Conservation (phyloP, 805 yeast species). For the Hanseniaspora hatyaiensis region DNA sequence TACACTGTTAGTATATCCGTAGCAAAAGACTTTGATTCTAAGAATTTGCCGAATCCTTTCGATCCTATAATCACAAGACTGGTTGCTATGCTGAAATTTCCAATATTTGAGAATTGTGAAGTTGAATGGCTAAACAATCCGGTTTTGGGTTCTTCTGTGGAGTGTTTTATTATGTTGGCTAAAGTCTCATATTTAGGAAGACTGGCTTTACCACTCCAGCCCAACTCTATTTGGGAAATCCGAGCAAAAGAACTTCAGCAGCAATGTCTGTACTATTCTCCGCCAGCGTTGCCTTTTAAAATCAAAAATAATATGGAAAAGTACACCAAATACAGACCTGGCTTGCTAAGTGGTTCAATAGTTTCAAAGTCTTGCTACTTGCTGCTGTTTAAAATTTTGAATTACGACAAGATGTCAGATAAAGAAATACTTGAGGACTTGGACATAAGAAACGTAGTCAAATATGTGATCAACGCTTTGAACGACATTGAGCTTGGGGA, state of each 20-base stretch:
- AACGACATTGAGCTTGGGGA: conserved; percentile 20
- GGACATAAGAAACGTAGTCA: conserved; percentile 20
- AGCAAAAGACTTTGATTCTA: conserved; percentile 16
- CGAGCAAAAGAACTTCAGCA: conserved; percentile 19
- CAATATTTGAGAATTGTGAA: conserved; percentile 23
- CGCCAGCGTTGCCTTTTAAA: conserved; percentile 20
- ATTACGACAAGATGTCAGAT: conserved; percentile 16
- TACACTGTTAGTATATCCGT: conserved; percentile 21
- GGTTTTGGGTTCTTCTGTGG: conserved; percentile 32
- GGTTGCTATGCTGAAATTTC: conserved; percentile 20
- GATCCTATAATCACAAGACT: conserved; percentile 18
- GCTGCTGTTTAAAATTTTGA: conserved; percentile 19
- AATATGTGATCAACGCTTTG: conserved; percentile 19
- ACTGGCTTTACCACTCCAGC: conserved; percentile 18
- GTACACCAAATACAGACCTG: conserved; percentile 20
- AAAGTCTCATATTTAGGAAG: conserved; percentile 33
- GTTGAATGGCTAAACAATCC: conserved; percentile 36
- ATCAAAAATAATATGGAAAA: conserved; percentile 19
- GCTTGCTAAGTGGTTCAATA: conserved; percentile 21
- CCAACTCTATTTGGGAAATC: conserved; percentile 18
- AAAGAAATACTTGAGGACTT: conserved; percentile 17
- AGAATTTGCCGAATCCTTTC: conserved; percentile 20
- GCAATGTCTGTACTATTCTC: conserved; percentile 21
- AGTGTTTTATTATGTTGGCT: conserved; percentile 31
- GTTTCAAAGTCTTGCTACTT: conserved; percentile 21